Evolutionary conservation across 768 basidiomycete species (phyloP), one percentile per base, ranked within the genome.

Genomic region (Naganishia onofrii): DNA sequence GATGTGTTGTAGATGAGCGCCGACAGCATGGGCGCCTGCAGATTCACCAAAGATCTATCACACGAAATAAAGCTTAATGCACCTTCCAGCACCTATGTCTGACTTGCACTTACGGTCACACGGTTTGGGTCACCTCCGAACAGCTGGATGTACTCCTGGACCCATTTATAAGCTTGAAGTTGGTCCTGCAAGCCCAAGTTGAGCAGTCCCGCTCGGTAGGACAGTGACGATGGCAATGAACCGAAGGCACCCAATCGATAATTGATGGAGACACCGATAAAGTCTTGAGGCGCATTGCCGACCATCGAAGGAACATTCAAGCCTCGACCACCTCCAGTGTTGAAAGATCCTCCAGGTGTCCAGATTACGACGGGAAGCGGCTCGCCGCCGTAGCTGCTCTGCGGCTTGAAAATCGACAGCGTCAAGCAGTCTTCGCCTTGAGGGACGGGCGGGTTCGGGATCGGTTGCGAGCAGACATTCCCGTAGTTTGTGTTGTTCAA

Each of bases 371-470:
- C 76, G 19, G 78, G 76, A 10, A 54, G 58, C 0, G 42, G 9
- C 42, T 42, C 15, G 15, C 42, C 42, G 15, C 42, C 42, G 42
- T 42, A 42, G 42, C 7, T 23, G 38, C 63, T 21, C 38, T 72
- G 72, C 28, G 13, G 84, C 66, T 81, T 80, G 55, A 75, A 77
- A 65, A 73, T 75, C 26, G 78, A 75, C 69, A 79, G 73, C 42
- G 77, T 72, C 6, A 75, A 70, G 65, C 76, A 77, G 63, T 77
- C 72, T 54, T 77, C 76, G 15, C 53, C 52, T 42, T 68, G 60
- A 10, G 51, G 53, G n/a, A 34, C 34, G 2, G 29, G 31, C 31
- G 36, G 36, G 28, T 31, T 63, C 51, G 64, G 38, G 3, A 64
- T 44, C 17, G 63, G 46, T n/a, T 65, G 60, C 8, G 65, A 42